These are phyloP conservation scores for Claviceps humidiphila DNA, from an alignment of 2,329 filamentous ascomycete species.

Conservation along the genomic window DNA sequence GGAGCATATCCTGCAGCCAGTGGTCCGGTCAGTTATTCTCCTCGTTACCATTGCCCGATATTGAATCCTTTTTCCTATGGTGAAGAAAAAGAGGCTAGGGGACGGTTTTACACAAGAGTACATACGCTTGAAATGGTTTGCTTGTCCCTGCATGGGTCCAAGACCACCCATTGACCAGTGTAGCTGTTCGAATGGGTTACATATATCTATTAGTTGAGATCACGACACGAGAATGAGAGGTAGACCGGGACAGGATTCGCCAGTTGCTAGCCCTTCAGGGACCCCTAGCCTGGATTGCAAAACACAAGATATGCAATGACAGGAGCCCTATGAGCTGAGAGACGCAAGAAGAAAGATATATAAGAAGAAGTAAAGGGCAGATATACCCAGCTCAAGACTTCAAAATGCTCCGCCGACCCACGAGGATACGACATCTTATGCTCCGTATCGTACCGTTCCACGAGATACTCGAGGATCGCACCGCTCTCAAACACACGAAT, in stretches of 20 bases:
- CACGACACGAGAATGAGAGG: no score
- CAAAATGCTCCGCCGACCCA: slow-evolving; percentile 62
- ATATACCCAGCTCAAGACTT: slow-evolving; percentile 63
- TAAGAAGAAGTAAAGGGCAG: background rate
- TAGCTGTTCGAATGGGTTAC: slow-evolving; percentile 21
- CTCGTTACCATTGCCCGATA: no score
- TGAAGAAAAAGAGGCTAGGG: no score
- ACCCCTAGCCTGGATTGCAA: no score
- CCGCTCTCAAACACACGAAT: slow-evolving; percentile 76
- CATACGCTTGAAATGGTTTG: slow-evolving; percentile 66
- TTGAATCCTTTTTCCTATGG: no score
- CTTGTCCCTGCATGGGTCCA: slow-evolving; percentile 69
- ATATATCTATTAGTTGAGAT: background rate
- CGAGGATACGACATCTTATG: slow-evolving; percentile 70
- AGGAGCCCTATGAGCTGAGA: no score
- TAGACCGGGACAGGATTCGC: no score
- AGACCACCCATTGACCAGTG: slow-evolving; percentile 70
- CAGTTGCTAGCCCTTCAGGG: no score
- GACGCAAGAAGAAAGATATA: background rate
- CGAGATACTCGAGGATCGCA: slow-evolving; percentile 72
- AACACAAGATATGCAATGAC: no score
- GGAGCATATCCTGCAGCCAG: slow-evolving; percentile 51
- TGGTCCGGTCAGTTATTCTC: background rate
- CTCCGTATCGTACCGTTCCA: slow-evolving; percentile 67
- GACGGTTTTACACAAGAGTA: background rate